Base-by-base conservation (phyloP, 2,329 filamentous ascomycete genomes). In the Nemania sp. region DNA sequence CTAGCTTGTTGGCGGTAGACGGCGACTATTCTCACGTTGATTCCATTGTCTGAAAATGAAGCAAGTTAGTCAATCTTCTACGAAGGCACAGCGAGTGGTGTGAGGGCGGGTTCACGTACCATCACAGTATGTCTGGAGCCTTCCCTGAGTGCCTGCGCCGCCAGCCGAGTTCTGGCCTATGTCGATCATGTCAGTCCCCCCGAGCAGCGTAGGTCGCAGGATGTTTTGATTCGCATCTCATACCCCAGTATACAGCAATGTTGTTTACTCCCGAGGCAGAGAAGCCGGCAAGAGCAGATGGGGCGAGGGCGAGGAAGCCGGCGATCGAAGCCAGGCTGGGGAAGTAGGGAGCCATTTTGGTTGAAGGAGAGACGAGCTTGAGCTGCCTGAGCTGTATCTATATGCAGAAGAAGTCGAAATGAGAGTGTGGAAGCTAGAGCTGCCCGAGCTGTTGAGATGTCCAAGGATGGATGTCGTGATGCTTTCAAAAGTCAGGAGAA, bases 161-260 rank as follows among this genome's bases (percentile, higher is more conserved):
- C 77, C 75, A 64, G 77, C 80, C 0, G 87, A 90, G 71, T 90
- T 90, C 69, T 90, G 87, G 4, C 81, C 76, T 78, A 35, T 77
- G 20, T 57, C 29, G 25, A 65, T 20, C 47, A 40, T 29, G 34
- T 71, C 20, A 69, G 65, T 37, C 12, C 9, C 47, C 51, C 12
- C 32, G 34, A 20, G n/a, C 18, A 40, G 15, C 13, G 45, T 32
- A 52, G 5, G 47, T 32, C n/a, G n/a, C 17, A 35, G 20, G n/a
- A n/a, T 10, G 29, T 18, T 15, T 11, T 32, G 46, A 49, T 50
- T 10, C 9, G 21, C 11, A 21, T 50, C 42, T 21, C 74, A 68
- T 74, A 77, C 87, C 88, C 87, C 87, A 90, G 72, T 90, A 90
- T 1, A 89, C 78, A 25, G 83, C 86, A 55, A 90, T 70, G 67